These are phyloP conservation scores for Stephania yunnanensis DNA, from an alignment of 164 flowering plant species.

Conservation along the genomic window DNA sequence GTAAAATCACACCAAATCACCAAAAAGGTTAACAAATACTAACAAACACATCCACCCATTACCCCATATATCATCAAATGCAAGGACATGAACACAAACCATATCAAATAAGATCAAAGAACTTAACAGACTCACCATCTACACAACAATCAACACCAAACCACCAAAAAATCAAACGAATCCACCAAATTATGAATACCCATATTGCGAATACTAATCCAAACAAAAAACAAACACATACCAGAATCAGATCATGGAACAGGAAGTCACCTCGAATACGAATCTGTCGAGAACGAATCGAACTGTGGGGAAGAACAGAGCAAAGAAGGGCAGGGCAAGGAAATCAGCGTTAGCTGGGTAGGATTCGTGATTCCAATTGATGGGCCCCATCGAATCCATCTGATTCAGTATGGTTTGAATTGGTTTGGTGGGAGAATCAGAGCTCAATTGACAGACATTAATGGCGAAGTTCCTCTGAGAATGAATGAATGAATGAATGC, in stretches of 20 bases:
- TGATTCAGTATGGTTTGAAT: slow-evolving; percentile 31
- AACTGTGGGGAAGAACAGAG: slow-evolving; percentile 63
- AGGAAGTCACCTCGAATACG: slow-evolving; percentile 58
- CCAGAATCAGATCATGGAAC: background rate
- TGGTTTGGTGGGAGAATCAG: background rate
- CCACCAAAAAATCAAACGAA: background rate
- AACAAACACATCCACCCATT: background rate
- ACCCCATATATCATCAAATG: background rate
- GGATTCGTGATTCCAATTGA: slow-evolving; percentile 60
- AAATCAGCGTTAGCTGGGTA: slow-evolving; percentile 64
- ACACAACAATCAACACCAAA: background rate
- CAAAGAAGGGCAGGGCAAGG: slow-evolving; percentile 50
- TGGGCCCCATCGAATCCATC: slow-evolving; percentile 14
- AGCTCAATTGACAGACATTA: background rate
- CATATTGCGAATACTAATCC: background rate
- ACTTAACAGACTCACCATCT: background rate
- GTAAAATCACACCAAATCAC: background rate
- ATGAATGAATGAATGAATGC: background rate
- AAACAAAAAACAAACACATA: slow-evolving; percentile 6
- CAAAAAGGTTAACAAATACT: background rate
- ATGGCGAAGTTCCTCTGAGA: background rate
- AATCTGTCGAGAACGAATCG: slow-evolving; percentile 81
- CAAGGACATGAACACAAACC: background rate
- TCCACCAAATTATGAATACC: background rate
- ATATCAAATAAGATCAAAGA: background rate